Conservation (phyloP, 352 stramenopile genomes). For the Blastocystis sp. region DNA sequence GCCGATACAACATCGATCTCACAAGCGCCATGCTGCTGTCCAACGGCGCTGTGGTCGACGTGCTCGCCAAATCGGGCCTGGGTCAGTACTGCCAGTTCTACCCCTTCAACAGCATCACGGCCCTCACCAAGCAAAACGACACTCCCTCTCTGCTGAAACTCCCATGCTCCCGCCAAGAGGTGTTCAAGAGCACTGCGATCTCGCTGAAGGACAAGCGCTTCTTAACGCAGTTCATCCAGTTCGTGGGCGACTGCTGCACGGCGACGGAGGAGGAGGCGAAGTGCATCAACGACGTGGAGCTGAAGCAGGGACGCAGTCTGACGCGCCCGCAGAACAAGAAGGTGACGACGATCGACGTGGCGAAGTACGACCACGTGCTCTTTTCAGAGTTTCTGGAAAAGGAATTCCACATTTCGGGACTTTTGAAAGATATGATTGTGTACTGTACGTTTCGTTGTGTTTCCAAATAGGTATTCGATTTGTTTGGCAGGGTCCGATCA, state of each 20-base stretch:
- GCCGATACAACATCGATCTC: constrained; percentile 58
- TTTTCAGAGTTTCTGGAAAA: constrained; percentile 65
- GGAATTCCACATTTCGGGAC: constrained; percentile 64
- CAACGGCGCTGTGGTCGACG: constrained; percentile 18
- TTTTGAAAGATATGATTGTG: constrained; percentile 70
- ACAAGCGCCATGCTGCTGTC: constrained; percentile 64
- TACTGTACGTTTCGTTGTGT: too few relatives aligned
- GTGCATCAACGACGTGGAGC: constrained; percentile 57
- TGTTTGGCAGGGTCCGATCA: constrained; percentile 42
- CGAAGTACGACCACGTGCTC: constrained; percentile 20
- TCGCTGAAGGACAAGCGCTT: constrained; percentile 70
- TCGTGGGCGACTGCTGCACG: constrained; percentile 22
- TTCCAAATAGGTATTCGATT: constrained; percentile 60
- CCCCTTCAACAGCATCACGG: constrained; percentile 41
- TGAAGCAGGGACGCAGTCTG: constrained; percentile 58
- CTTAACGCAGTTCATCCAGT: constrained; percentile 69
- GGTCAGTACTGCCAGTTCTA: constrained; percentile 65
- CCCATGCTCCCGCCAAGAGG: constrained; percentile 60
- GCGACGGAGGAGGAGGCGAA: constrained; percentile 23
- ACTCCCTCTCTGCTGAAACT: constrained; percentile 1
- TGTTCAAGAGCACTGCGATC: constrained; percentile 60
- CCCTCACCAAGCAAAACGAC: constrained; percentile 3
- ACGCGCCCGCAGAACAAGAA: constrained; percentile 67
- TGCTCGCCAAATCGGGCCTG: constrained; percentile 42
- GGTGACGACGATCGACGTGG: constrained; percentile 16